Base-by-base conservation (phyloP, 2,329 filamentous ascomycete species). In the Whalleya microplaca region DNA sequence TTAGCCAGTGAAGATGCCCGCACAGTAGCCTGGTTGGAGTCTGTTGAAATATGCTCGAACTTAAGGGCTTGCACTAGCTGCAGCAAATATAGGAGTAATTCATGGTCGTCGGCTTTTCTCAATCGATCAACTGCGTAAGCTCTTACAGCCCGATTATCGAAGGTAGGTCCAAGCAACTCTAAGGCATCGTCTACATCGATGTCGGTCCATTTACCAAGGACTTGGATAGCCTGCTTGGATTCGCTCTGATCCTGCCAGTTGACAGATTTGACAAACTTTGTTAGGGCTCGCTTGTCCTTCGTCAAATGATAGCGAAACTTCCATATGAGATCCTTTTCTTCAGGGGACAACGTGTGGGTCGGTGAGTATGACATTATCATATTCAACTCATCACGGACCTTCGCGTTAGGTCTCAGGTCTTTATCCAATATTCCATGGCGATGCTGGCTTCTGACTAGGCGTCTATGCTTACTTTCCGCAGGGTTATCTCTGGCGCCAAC, bases 221-320 rank as follows among this genome's bases (percentile, higher is more conserved):
- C 86, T 59, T 96, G 91, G 21, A 95, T 90, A 5, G 94, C 93
- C 76, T 97, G 92, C 56, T 90, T 88, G 3, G 90, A 87, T 78
- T 99, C 94, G 59, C 86, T 86, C 45, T 85, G 83, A 71, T 96
- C 94, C 48, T 85, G 86, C 94, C 95, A 99, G 64, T 96, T 93
- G 41, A 97, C 94, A 0, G 94, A 97, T 73, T 98, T 99, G 72
- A 98, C 92, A 66, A 99, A 96, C 68, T 99, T 99, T 32, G 94
- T 99, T 55, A 98, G 80, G 2, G 94, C 90, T 66, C 89, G 82
- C 74, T 99, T 99, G 72, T 99, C 93, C 55, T 92, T 84, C 1
- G 93, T 95, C 20, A 99, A 76, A 72, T 97, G 94, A 73, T 98
- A 96, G 56, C 95, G 84, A 76, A 98, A 99, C 67, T 96, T 95